Percentiles rank a stretch among this genome's conserved stretches.
phyloP scores from a whole-genome alignment of 306 rosid species.

The Sindora glabra region DNA sequence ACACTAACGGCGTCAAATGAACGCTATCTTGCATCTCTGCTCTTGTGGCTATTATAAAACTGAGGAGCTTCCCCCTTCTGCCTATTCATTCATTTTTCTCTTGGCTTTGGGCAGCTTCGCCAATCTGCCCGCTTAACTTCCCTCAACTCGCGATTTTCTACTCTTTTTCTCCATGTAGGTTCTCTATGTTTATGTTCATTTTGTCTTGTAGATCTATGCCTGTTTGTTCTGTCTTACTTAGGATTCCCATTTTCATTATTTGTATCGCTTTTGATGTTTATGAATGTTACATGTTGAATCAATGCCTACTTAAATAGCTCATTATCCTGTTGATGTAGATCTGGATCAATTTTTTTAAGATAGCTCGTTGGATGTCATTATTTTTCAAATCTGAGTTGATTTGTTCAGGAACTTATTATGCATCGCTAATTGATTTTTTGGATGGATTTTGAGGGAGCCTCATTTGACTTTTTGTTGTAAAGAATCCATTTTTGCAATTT shows the following conservation, averaged over 20 bases:
- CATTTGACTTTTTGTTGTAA: not conserved
- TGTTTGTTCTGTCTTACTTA: not conserved
- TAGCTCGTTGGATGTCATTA: not conserved
- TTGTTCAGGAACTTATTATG: not conserved
- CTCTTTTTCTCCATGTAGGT: conserved; percentile 10
- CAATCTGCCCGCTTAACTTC: conserved; percentile 29
- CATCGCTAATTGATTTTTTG: not conserved
- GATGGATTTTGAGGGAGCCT: not conserved
- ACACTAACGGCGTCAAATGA: conserved; percentile 10
- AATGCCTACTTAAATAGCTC: too few relatives aligned
- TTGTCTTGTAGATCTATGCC: not conserved
- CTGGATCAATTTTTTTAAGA: not conserved
- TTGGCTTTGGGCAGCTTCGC: conserved; percentile 9
- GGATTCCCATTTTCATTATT: not conserved
- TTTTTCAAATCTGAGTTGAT: not conserved
- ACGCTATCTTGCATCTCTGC: not conserved
- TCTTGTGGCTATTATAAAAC: not conserved
- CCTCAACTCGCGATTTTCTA: not conserved
- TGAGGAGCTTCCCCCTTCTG: not conserved
- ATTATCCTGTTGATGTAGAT: not conserved
- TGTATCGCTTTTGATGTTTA: too few relatives aligned
- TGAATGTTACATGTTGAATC: not conserved
- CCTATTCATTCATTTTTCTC: not conserved
- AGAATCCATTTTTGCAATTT: not conserved
- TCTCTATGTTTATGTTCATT: not conserved